Evolutionary conservation across 306 rosid genomes (phyloP).

Genomic region (Vigna reflexopilosa): DNA sequence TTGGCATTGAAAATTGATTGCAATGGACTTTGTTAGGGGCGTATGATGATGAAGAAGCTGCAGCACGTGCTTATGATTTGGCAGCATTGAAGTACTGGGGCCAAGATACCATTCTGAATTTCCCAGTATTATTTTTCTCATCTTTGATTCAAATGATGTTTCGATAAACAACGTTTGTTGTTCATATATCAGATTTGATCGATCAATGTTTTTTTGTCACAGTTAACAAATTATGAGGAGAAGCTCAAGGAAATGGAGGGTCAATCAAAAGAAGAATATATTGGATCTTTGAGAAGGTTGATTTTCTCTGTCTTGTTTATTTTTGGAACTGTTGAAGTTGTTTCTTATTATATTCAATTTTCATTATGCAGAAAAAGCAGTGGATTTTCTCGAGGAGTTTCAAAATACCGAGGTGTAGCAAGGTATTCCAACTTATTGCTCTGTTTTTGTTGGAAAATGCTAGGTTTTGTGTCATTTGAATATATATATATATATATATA

Average conservation of each 20-base stretch:
- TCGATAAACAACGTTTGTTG: neutral
- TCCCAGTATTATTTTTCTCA: constrained; percentile 67
- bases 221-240: constrained; percentile 71
- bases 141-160: neutral
- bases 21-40: constrained; percentile 65
- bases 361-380: constrained; percentile 78
- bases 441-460: constrained; percentile 2
- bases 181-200: neutral
- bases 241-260: constrained; percentile 81
- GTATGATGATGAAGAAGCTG: constrained; percentile 90
- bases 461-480: neutral
- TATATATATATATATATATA: too few relatives aligned
- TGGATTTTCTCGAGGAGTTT: constrained; percentile 97
- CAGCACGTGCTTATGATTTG: constrained; percentile 99
- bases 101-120: constrained; percentile 80
- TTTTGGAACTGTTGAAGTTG: neutral
- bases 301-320: neutral
- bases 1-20: constrained; percentile 20
- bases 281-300: constrained; percentile 91
- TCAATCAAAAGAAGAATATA: constrained; percentile 90
- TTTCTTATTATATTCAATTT: neutral
- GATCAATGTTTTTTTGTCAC: neutral
- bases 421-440: constrained; percentile 56
- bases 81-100: constrained; percentile 99
- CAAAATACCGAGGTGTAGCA: constrained; percentile 95